These are phyloP conservation scores for Pichia norvegensis DNA, from an alignment of 1,139 yeast species.

Conservation along the genomic window DNA sequence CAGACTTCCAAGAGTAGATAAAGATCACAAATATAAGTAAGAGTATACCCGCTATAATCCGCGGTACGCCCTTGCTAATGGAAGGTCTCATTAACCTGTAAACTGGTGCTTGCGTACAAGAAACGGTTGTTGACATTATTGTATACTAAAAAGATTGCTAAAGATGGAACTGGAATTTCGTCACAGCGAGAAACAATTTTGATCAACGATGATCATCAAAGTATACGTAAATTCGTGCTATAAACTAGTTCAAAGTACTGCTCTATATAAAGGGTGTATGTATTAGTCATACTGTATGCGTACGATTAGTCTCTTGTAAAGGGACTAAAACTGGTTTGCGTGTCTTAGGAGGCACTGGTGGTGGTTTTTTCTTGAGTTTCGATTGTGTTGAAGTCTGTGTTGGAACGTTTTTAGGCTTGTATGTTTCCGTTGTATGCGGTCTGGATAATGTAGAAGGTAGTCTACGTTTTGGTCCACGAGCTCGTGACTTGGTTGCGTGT, in stretches of 20 bases:
- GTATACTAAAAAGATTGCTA: too few species aligned
- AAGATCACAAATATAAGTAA: not conserved
- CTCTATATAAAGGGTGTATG: too few species aligned
- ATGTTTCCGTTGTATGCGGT: not conserved
- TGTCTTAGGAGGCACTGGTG: not conserved
- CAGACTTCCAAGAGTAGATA: not conserved
- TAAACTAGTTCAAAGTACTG: too few species aligned
- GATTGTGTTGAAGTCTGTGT: not conserved
- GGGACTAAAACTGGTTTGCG: not conserved
- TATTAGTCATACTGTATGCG: not conserved
- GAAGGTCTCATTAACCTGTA: not conserved
- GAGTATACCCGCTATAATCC: not conserved
- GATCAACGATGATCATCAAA: too few species aligned
- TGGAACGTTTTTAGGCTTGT: not conserved
- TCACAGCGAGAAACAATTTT: too few species aligned
- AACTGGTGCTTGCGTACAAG: too few species aligned
- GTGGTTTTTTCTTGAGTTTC: not conserved
- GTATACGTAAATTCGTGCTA: too few species aligned
- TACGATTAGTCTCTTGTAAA: not conserved
- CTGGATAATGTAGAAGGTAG: conserved; percentile 38
- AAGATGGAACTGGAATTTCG: too few species aligned
- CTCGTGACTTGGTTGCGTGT: conserved; percentile 55
- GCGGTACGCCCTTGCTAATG: not conserved
- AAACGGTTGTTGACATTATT: not conserved
- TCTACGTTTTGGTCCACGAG: conserved; percentile 71